Conservation (phyloP, 1,284 basidiomycete genomes). For the Hemileia vastatrix region DNA sequence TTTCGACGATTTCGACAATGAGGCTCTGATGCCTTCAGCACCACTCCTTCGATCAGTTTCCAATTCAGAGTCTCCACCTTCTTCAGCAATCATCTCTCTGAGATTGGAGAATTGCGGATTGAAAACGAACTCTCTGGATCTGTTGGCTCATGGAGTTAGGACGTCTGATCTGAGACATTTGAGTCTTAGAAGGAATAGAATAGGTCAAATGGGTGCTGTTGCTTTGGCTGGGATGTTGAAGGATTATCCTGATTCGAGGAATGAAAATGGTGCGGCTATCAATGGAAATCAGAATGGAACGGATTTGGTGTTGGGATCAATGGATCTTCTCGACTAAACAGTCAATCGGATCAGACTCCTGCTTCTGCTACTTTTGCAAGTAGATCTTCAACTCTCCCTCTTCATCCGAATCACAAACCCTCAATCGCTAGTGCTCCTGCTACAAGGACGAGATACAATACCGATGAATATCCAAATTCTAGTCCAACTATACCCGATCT, state of each 20-base stretch:
- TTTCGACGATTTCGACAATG: neutral
- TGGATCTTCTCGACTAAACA: neutral
- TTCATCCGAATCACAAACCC: neutral
- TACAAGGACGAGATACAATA: neutral
- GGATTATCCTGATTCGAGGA: conserved; percentile 71
- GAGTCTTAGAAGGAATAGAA: conserved; percentile 73
- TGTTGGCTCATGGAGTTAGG: conserved; percentile 62
- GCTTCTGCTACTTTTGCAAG: neutral
- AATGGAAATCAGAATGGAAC: neutral
- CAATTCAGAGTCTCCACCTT: conserved; percentile 23
- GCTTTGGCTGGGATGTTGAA: conserved; percentile 84
- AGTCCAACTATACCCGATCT: conserved; percentile 31
- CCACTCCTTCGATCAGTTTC: conserved; percentile 25
- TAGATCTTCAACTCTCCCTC: neutral
- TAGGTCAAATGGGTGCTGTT: conserved; percentile 68
- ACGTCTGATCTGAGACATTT: conserved; percentile 72
- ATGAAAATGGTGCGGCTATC: neutral
- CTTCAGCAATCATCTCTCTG: conserved; percentile 31
- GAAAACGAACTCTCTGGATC: conserved; percentile 32
- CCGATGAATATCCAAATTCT: neutral
- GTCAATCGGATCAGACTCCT: neutral
- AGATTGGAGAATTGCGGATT: conserved; percentile 39
- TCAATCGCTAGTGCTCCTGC: neutral
- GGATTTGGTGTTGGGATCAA: neutral
- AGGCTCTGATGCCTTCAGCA: conserved; percentile 9